These are phyloP conservation scores for Candida schatavii DNA, from an alignment of 805 yeast species.

Conservation along the genomic window DNA sequence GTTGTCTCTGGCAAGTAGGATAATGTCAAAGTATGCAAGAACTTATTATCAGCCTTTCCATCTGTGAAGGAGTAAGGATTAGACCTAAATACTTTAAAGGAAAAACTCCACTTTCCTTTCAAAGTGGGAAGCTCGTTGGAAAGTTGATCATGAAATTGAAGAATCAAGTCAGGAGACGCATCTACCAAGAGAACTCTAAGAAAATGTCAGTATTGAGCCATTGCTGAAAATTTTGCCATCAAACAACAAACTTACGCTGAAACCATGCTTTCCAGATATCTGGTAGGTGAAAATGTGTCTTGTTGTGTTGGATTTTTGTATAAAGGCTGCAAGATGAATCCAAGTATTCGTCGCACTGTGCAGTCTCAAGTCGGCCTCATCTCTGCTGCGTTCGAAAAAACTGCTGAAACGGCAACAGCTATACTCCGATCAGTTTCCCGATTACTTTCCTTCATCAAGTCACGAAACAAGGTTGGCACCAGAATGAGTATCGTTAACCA, in stretches of 20 bases:
- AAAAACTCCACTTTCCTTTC: constrained; percentile 66
- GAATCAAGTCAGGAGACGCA: constrained; percentile 57
- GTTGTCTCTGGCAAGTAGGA: constrained; percentile 48
- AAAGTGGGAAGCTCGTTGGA: constrained; percentile 63
- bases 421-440: no score
- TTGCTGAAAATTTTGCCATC: not conserved
- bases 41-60: constrained; percentile 39
- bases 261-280: no score
- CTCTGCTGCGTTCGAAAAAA: no score
- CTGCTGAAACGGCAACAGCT: no score
- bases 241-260: constrained; percentile 33
- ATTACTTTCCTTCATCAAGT: no score
- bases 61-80: constrained; percentile 48
- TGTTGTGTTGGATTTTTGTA: no score
- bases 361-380: no score
- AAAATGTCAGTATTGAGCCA: not conserved
- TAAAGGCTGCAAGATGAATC: no score
- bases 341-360: no score
- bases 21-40: constrained; percentile 48
- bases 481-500: constrained; percentile 17
- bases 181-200: constrained; percentile 2
- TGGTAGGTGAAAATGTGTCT: no score
- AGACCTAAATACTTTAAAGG: constrained; percentile 63
- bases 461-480: no score
- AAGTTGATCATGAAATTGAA: constrained; percentile 67